Evolutionary conservation across 495 filamentous ascomycete species (phyloP).

Genomic region (Penicillium antarcticum): DNA sequence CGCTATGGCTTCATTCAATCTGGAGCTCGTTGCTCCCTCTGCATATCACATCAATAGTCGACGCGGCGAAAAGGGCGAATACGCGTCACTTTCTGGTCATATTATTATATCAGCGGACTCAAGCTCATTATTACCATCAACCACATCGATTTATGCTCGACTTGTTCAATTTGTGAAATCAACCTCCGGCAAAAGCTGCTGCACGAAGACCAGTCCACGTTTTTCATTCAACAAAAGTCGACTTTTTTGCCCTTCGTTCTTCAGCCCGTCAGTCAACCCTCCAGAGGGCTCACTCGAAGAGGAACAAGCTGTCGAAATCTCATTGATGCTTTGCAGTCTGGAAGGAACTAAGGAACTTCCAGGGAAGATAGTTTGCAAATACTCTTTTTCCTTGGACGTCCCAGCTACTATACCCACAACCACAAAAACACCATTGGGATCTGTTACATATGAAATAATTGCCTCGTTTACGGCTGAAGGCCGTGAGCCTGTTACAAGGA

Average conservation of each 20-base stretch:
- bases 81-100: background rate
- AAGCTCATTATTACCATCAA: too few species aligned
- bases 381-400: background rate
- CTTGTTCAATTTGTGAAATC: background rate
- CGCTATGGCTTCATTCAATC: background rate
- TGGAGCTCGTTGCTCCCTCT: background rate
- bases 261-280: background rate
- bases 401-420: background rate
- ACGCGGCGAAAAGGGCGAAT: background rate
- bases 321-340: too few species aligned
- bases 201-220: too few species aligned
- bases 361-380: background rate
- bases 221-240: background rate
- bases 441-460: background rate
- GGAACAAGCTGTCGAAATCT: background rate
- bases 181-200: background rate
- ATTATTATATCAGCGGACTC: background rate
- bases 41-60: background rate
- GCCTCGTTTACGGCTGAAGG: background rate
- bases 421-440: background rate
- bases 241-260: background rate
- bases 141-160: background rate
- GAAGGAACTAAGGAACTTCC: background rate
- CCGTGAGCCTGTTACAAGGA: background rate
- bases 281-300: too few species aligned